Evolutionary conservation across 2,329 filamentous ascomycete species (phyloP), one percentile per base, ranked within the genome.

Genomic region (Dothistroma pini): DNA sequence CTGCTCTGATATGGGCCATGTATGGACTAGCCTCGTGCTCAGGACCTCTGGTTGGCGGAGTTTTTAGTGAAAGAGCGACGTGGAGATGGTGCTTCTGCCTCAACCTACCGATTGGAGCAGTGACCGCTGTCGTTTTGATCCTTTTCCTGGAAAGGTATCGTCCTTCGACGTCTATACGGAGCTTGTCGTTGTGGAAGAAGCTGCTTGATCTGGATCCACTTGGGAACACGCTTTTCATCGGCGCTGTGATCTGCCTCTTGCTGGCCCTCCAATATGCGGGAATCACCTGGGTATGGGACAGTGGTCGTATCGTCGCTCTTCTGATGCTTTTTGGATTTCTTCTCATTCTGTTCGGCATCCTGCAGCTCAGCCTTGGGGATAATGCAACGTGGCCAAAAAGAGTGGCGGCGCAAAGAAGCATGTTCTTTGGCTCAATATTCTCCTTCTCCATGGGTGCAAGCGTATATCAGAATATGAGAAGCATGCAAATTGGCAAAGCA

Each of bases 21-120:
- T 80, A 75, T 63, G 78, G 77, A 0, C 73, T 79, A 4, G 57
- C 53, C 9, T 76, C 74, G 2, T 80, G 80, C 2, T 70, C 81
- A 10, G 82, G 82, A 0, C 82, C 82, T 0, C 70, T 84, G 1
- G 69, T 84, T 0, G 82, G 82, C 2, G 82, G 82, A 32, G 75
- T 76, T 1, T 81, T 84, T 63, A 77, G 78, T 0, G 71, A 74
- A 47, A 61, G 75, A 10, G 73, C 76, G 0, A 76, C 72, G 6
- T 84, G 82, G 82, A 72, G 81, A 60, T 84, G 81, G 48, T 69
- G 67, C 44, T 68, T 69, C 44, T 69, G 62, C 35, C 57, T 79
- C 69, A 80, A 80, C 60, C 80, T 6, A 4, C 79, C 79, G 0
- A 73, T 81, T 48, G 79, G 79, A 38, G 78, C 71, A 9, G 8